phyloP scores from a whole-genome alignment of 768 basidiomycete species.

The Xanthoconium purpureum region DNA sequence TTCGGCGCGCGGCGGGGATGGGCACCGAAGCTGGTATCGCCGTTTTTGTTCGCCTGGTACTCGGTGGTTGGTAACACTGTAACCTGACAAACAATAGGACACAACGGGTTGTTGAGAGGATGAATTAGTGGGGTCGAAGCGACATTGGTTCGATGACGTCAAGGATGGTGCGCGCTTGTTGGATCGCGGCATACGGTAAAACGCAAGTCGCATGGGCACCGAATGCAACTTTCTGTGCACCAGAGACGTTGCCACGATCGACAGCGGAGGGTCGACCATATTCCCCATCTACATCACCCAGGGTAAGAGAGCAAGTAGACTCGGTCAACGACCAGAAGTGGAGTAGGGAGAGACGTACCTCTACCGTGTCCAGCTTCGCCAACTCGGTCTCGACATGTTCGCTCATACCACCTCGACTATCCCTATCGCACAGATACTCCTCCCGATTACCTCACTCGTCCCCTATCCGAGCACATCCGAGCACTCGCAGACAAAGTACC shows the following conservation, averaged over 20 bases:
- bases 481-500: slow-evolving; percentile 50
- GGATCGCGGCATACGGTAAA: slow-evolving; percentile 35
- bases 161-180: not conserved
- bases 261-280: slow-evolving; percentile 17
- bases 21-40: not conserved
- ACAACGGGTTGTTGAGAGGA: slow-evolving; percentile 13
- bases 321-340: not conserved
- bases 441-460: slow-evolving; percentile 51
- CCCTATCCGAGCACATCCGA: slow-evolving; percentile 69
- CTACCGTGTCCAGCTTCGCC: slow-evolving; percentile 16
- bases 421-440: slow-evolving; percentile 39
- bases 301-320: not conserved
- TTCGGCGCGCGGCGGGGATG: not conserved
- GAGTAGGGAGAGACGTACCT: slow-evolving; percentile 8
- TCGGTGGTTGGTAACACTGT: slow-evolving; percentile 16
- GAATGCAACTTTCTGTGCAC: slow-evolving; percentile 36
- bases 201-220: slow-evolving; percentile 34
- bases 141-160: not conserved
- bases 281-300: not conserved
- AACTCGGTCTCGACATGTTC: slow-evolving; percentile 29
- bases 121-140: slow-evolving; percentile 12
- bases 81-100: slow-evolving; percentile 31
- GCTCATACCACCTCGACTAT: slow-evolving; percentile 14
- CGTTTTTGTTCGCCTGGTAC: not conserved
- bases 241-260: slow-evolving; percentile 32